Evolutionary conservation across 164 flowering plant species (phyloP).

Genomic region (Vitis labrusca): DNA sequence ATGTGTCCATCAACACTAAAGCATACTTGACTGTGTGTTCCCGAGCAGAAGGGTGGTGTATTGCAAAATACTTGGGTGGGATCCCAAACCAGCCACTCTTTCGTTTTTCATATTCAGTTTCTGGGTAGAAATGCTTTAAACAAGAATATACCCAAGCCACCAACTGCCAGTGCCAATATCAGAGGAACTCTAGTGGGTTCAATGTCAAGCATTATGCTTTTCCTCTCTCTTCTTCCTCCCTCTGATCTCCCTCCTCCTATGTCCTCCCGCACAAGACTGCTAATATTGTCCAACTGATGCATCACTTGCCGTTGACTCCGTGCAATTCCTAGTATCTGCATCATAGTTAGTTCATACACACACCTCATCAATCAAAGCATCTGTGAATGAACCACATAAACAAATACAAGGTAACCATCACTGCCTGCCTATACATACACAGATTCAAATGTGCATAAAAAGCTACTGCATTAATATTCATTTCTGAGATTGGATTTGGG

Average conservation of each 20-base stretch:
- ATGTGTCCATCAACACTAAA: no score
- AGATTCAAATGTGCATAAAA: no score
- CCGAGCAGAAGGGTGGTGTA: conserved; percentile 13
- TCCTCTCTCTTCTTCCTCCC: conserved; percentile 27
- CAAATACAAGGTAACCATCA: not conserved
- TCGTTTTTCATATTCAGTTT: conserved; percentile 15
- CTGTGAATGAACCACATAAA: not conserved
- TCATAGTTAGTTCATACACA: not conserved
- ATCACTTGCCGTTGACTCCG: conserved; percentile 79
- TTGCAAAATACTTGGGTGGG: conserved; percentile 5
- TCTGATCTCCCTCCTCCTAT: conserved; percentile 40
- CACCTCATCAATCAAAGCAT: not conserved
- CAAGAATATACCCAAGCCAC: conserved; percentile 56
- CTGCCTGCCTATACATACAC: not conserved
- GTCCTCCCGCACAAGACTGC: conserved; percentile 57
- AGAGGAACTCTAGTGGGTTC: conserved; percentile 40
- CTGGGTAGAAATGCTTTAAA: conserved; percentile 29
- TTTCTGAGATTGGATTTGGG: no score
- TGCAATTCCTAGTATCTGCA: conserved; percentile 55
- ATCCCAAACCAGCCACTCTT: not conserved
- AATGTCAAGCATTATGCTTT: conserved; percentile 16
- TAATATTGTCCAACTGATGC: conserved; percentile 77
- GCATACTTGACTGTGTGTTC: not conserved
- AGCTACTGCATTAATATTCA: no score
- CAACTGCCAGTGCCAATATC: conserved; percentile 42